Conservation (phyloP, 2,329 filamentous ascomycete species). For the Ascosphaera apis region DNA sequence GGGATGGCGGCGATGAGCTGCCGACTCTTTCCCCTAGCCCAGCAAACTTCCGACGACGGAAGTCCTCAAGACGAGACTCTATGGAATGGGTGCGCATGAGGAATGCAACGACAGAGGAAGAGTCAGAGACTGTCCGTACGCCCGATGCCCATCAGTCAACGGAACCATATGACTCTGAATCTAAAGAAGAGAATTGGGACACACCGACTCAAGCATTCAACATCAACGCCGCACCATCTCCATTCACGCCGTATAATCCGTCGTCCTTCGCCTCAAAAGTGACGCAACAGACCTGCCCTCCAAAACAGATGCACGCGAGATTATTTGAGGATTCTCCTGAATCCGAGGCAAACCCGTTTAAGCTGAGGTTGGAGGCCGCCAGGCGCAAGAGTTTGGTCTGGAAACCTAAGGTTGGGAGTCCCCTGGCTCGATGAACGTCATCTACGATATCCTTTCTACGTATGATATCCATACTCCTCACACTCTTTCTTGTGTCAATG, state of each 20-base stretch:
- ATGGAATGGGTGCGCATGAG: slow-evolving; percentile 1
- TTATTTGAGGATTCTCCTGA: background rate
- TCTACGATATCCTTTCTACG: too few relatives aligned
- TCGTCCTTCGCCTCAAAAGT: slow-evolving; percentile 18
- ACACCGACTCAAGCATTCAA: slow-evolving; percentile 8
- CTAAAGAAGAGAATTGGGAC: slow-evolving; percentile 1
- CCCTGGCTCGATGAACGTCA: slow-evolving; percentile 28
- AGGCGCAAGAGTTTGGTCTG: slow-evolving; percentile 57
- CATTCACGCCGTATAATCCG: slow-evolving; percentile 23
- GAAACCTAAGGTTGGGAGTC: slow-evolving; percentile 52
- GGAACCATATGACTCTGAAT: slow-evolving; percentile 1
- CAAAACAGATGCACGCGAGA: slow-evolving; percentile 21
- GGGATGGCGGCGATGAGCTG: slow-evolving; percentile 3
- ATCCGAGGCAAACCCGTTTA: slow-evolving; percentile 12
- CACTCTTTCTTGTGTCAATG: too few relatives aligned
- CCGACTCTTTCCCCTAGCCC: background rate
- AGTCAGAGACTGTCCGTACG: background rate
- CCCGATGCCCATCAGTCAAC: slow-evolving; percentile 1
- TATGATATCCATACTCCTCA: background rate
- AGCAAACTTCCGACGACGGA: background rate
- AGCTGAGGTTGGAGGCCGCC: slow-evolving; percentile 44
- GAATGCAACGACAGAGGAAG: background rate
- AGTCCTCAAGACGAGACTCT: slow-evolving; percentile 1
- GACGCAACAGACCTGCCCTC: slow-evolving; percentile 30
- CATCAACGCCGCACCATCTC: slow-evolving; percentile 19